A percentile compares a stretch with the other conserved stretches of the same genome.
Conservation (phyloP, 371 early-diverging fungal species). For the Mucor sp. region DNA sequence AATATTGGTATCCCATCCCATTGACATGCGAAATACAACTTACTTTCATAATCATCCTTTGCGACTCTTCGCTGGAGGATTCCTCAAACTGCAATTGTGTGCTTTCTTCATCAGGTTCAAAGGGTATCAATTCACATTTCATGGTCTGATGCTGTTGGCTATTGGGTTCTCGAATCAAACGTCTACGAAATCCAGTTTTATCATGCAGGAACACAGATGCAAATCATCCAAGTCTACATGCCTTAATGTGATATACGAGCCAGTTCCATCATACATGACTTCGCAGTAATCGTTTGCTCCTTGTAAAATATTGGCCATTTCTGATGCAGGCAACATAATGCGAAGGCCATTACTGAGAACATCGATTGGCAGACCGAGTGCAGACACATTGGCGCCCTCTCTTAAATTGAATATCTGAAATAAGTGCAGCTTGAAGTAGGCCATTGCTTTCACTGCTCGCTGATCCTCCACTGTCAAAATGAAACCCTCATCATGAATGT, state of each 20-base stretch:
- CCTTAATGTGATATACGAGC: conserved; percentile 28
- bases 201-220: background rate
- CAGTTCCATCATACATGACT: conserved; percentile 33
- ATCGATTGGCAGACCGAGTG: conserved; percentile 32
- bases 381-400: conserved; percentile 12
- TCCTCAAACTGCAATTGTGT: conserved; percentile 20
- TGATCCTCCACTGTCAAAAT: conserved; percentile 35
- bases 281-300: conserved; percentile 29
- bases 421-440: conserved; percentile 33
- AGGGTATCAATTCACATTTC: conserved; percentile 26
- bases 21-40: background rate
- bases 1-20: background rate
- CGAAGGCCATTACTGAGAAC: conserved; percentile 34
- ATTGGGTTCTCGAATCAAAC: conserved; percentile 19
- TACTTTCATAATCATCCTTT: conserved; percentile 34
- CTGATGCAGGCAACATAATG: conserved; percentile 12
- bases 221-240: background rate
- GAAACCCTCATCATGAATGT: conserved; percentile 41
- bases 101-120: conserved; percentile 37
- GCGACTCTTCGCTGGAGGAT: conserved; percentile 7
- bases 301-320: background rate
- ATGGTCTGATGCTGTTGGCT: conserved; percentile 8
- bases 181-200: conserved; percentile 9
- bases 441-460: conserved; percentile 34
- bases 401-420: conserved; percentile 29